Evolutionary conservation across 2,329 filamentous ascomycete genomes (phyloP).

Genomic region (Hypoxylon sp.): DNA sequence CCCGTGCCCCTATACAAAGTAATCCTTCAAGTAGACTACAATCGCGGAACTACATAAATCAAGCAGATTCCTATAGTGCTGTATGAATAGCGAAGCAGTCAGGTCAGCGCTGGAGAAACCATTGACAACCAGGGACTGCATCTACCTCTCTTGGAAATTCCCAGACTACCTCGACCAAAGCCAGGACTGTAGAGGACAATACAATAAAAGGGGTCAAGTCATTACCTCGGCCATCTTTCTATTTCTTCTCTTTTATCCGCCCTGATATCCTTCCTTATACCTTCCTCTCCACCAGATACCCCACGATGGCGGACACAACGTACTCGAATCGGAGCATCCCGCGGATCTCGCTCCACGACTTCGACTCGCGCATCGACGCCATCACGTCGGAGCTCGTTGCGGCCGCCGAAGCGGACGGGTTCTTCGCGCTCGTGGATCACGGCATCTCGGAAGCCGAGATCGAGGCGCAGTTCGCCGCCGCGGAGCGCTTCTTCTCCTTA

Average conservation of each 20-base stretch:
- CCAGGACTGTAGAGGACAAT: background rate
- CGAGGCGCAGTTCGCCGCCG: slow-evolving; percentile 62
- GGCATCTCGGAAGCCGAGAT: slow-evolving; percentile 63
- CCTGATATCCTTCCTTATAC: background rate
- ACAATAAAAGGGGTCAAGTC: background rate
- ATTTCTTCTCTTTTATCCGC: background rate
- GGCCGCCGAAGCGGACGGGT: slow-evolving; percentile 70
- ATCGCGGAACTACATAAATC: background rate
- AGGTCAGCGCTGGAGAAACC: background rate
- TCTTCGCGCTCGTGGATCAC: slow-evolving; percentile 69
- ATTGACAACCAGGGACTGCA: too few species aligned
- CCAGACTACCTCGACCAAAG: background rate
- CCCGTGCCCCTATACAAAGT: slow-evolving; percentile 17
- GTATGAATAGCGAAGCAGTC: background rate
- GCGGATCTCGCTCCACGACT: slow-evolving; percentile 66
- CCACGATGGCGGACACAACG: slow-evolving; percentile 50
- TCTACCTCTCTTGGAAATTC: too few species aligned
- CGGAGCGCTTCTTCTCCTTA: slow-evolving; percentile 66
- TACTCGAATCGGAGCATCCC: slow-evolving; percentile 60
- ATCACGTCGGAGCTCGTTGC: slow-evolving; percentile 64
- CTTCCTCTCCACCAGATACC: background rate
- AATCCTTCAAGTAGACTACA: background rate
- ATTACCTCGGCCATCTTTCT: background rate
- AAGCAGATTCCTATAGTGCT: background rate
- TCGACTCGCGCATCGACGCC: slow-evolving; percentile 62